A percentile compares a stretch with the other conserved stretches of the same genome.
Evolutionary conservation across 2,329 filamentous ascomycete species (phyloP).

Genomic region (Cercospora janseana): DNA sequence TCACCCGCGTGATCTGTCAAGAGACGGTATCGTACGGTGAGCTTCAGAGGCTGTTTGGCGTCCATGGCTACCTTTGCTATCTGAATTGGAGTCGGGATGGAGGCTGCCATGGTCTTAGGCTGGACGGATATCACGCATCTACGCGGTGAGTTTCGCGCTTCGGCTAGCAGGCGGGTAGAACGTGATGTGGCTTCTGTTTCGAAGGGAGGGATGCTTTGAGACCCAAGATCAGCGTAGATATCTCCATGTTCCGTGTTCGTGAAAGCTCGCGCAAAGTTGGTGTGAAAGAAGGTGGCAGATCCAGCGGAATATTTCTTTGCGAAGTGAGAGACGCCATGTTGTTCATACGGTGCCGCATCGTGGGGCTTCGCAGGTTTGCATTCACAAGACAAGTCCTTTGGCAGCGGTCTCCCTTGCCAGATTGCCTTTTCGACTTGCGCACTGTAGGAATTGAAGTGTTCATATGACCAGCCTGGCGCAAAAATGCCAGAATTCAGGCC

Average conservation of each 20-base stretch:
- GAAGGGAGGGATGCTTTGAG: neutral
- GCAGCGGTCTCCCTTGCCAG: constrained; percentile 39
- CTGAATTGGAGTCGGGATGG: neutral
- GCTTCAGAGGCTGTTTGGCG: neutral
- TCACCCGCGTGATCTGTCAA: neutral
- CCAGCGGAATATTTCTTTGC: constrained; percentile 33
- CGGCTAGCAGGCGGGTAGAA: neutral
- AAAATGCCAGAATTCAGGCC: constrained; percentile 45
- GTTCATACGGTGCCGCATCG: constrained; percentile 1
- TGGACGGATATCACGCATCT: neutral
- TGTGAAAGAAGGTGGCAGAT: constrained; percentile 39
- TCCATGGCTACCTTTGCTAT: neutral
- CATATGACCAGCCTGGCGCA: constrained; percentile 49
- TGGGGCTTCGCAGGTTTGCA: constrained; percentile 12
- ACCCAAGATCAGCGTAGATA: neutral
- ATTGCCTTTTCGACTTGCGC: constrained; percentile 35
- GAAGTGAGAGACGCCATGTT: constrained; percentile 36
- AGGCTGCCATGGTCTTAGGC: neutral
- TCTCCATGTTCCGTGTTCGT: neutral
- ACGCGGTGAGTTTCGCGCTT: neutral
- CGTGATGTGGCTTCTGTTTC: neutral
- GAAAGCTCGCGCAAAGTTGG: constrained; percentile 40
- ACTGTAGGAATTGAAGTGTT: constrained; percentile 41
- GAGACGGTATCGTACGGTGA: constrained; percentile 2
- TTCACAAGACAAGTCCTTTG: constrained; percentile 34